Evolutionary conservation across 73 alveolate genomes (phyloP).

Genomic region (Tetrahymena borealis): DNA sequence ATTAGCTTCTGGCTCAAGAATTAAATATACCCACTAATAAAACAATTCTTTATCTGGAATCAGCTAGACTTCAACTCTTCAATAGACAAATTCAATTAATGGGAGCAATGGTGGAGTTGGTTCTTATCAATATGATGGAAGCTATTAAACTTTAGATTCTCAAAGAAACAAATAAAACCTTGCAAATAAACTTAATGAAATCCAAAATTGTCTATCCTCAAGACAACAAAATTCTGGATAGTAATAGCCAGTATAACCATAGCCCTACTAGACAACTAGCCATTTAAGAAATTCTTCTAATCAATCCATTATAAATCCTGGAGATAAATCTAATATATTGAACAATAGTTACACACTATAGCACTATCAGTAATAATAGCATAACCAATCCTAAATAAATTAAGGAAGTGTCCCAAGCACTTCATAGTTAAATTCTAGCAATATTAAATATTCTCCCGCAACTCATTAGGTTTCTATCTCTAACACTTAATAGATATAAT

Average conservation of each 20-base stretch:
- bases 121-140: neutral
- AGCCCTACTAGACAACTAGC: neutral
- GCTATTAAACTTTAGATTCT: neutral
- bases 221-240: neutral
- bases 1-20: neutral
- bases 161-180: neutral
- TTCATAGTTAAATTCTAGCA: neutral
- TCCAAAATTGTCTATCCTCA: neutral
- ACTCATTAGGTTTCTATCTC: neutral
- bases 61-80: neutral
- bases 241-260: neutral
- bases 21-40: neutral
- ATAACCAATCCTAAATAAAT: neutral
- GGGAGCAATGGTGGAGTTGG: neutral
- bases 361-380: neutral
- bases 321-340: neutral
- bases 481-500: neutral
- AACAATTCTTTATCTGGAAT: neutral
- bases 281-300: neutral
- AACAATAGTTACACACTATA: neutral
- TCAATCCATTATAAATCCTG: neutral
- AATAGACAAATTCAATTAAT: neutral
- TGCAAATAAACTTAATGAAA: neutral
- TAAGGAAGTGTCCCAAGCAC: neutral
- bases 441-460: neutral